These are phyloP conservation scores for Cryptococcus jaspeensis DNA, from an alignment of 1,284 basidiomycete genomes.

Conservation along the genomic window DNA sequence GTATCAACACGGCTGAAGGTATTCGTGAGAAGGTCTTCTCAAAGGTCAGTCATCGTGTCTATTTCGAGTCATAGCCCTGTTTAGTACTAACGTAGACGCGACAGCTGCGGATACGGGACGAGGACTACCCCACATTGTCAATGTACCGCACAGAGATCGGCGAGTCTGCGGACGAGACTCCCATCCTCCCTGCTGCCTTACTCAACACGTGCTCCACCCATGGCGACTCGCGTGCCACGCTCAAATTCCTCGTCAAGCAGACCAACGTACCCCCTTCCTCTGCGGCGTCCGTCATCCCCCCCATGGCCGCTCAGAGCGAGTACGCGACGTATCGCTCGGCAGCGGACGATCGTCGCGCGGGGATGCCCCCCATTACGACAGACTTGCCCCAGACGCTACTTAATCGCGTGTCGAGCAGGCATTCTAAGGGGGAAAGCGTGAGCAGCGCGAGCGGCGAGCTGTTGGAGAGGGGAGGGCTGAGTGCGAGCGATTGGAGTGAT, in stretches of 20 bases:
- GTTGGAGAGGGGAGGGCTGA: constrained; percentile 22
- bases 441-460: constrained; percentile 38
- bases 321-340: constrained; percentile 13
- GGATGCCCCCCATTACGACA: constrained; percentile 32
- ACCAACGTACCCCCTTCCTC: constrained; percentile 36
- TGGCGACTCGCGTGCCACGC: constrained; percentile 69
- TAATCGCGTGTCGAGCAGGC: constrained; percentile 28
- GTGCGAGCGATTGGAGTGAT: constrained; percentile 34
- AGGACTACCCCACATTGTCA: constrained; percentile 71
- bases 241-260: constrained; percentile 71
- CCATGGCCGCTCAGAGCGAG: constrained; percentile 10
- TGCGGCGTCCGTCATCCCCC: constrained; percentile 42
- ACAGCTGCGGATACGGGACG: constrained; percentile 78
- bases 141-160: constrained; percentile 84
- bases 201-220: constrained; percentile 67
- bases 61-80: not conserved
- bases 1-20: constrained; percentile 65
- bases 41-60: constrained; percentile 59
- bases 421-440: constrained; percentile 44
- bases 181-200: constrained; percentile 66
- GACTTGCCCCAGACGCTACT: constrained; percentile 18
- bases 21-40: constrained; percentile 82
- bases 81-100: not conserved
- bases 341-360: constrained; percentile 15
- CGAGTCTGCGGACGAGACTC: constrained; percentile 66